Evolutionary conservation across 768 basidiomycete species (phyloP), one percentile per base, ranked within the genome.

Genomic region (Suillus americanus): DNA sequence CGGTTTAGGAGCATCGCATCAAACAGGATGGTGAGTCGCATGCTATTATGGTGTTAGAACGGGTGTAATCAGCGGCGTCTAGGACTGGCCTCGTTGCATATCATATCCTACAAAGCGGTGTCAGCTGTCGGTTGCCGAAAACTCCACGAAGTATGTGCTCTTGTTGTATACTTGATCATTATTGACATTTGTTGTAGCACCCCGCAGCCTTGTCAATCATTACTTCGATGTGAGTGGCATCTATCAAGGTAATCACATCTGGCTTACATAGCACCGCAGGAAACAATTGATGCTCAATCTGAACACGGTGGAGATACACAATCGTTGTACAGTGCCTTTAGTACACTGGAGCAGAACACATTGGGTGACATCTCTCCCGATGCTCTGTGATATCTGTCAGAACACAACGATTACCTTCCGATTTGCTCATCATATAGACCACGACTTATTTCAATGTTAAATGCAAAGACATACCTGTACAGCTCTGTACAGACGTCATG

Each of bases 1-100:
- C 64, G 97, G 97, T 23, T 83, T 99, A 14, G 97, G 97, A 46
- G 97, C 97, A 3, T 97, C 95, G 6, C 97, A 99, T 78, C 97
- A 99, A 77, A 98, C 96, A 66, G 97, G 97, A 69, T 99, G 97
- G 96, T 90, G 72, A 77, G 83, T 67, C 3, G 40, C 14, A 28
- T n/a, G 61, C 9, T 33, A 10, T n/a, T 41, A 25, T 20, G 37
- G 40, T n/a, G 43, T 38, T 30, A 43, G 25, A n/a, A 30, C 57
- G 23, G 30, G 20, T 55, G 60, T 50, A 40, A 14, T 60, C n/a
- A 38, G 33, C 50, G 33, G 43, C 35, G 43, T 16, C 62, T 56
- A 91, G 89, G 91, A 93, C 94, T 28, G 94, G 94, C 51, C 80
- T 96, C 23, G 94, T 97, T 60, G 92, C 93, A 18, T 95, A 90